phyloP scores from a whole-genome alignment of 495 filamentous ascomycete genomes.

The Talaromyces ruber region DNA sequence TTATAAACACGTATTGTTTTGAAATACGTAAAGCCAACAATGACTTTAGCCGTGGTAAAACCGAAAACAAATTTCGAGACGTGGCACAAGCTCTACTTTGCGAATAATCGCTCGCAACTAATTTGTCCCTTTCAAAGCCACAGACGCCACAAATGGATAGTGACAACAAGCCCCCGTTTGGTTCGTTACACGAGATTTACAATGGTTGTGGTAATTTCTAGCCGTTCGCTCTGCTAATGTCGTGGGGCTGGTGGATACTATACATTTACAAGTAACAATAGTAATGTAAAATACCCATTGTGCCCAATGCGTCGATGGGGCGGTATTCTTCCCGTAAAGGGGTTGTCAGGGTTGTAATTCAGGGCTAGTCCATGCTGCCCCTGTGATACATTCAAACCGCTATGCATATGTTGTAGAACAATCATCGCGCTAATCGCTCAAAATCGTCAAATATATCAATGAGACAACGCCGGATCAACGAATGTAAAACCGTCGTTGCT shows the following conservation, averaged over 20 bases:
- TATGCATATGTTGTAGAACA: background rate
- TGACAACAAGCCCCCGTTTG: background rate
- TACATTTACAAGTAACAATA: too few species aligned
- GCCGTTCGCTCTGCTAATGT: background rate
- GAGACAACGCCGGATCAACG: background rate
- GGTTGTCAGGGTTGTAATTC: background rate
- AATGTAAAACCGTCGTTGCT: background rate
- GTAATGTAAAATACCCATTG: background rate
- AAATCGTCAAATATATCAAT: background rate
- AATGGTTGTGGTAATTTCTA: background rate
- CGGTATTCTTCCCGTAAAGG: background rate
- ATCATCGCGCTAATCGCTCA: background rate
- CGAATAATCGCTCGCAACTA: background rate
- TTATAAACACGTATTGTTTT: background rate
- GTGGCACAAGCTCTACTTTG: background rate
- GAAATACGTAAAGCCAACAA: too few species aligned
- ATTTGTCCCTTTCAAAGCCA: background rate
- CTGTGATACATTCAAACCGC: background rate
- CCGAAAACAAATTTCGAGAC: background rate
- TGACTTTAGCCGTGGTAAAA: background rate
- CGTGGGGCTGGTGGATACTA: background rate
- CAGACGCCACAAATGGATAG: background rate
- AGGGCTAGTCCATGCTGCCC: background rate
- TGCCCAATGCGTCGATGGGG: background rate
- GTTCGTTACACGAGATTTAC: background rate